Evolutionary conservation across 495 filamentous ascomycete genomes (phyloP).

Genomic region (Entonaema liquescens): DNA sequence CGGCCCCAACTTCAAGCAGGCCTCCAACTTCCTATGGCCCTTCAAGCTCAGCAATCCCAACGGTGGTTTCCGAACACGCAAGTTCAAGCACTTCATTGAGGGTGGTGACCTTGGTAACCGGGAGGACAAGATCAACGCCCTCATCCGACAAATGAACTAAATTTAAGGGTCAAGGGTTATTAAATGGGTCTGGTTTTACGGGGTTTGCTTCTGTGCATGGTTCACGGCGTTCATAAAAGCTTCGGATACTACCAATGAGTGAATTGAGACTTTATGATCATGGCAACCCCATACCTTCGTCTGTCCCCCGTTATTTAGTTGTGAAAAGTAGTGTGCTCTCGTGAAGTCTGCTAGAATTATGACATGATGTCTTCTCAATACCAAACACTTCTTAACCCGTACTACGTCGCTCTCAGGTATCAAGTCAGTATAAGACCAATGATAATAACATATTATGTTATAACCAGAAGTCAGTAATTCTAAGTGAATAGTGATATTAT

Average conservation of each 20-base stretch:
- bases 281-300: conserved; percentile 34
- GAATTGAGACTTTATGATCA: conserved; percentile 49
- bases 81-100: conserved; percentile 99
- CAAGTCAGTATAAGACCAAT: too few relatives aligned
- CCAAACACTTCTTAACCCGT: too few relatives aligned
- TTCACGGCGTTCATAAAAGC: conserved; percentile 49
- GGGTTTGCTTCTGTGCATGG: conserved; percentile 51
- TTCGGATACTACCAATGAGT: conserved; percentile 48
- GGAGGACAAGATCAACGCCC: conserved; percentile 96
- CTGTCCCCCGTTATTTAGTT: background rate
- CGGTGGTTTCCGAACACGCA: conserved; percentile 92
- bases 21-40: conserved; percentile 99
- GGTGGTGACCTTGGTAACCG: conserved; percentile 98
- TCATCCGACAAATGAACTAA: conserved; percentile 99
- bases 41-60: conserved; percentile 99
- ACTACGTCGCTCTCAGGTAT: too few relatives aligned
- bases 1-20: conserved; percentile 99
- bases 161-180: conserved; percentile 36
- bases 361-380: background rate
- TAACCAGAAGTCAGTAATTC: background rate
- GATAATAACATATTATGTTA: too few relatives aligned
- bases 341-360: background rate
- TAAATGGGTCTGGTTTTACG: conserved; percentile 48
- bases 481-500: background rate
- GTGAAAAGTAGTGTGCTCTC: background rate